These are phyloP conservation scores for Boletus vinaceobasis DNA, from an alignment of 768 basidiomycete genomes.

Conservation along the genomic window DNA sequence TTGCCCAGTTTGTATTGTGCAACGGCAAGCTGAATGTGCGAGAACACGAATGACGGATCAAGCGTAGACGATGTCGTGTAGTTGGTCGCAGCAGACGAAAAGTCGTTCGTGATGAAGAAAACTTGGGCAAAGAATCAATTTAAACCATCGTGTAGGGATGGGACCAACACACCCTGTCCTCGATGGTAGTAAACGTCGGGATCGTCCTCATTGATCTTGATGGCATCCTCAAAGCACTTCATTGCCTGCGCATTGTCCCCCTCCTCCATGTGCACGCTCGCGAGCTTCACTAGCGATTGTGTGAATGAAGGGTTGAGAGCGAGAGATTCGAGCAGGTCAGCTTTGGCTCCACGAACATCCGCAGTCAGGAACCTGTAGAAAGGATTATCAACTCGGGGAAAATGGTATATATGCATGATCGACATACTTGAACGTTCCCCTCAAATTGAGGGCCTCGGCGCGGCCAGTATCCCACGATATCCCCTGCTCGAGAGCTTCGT, in stretches of 20 bases:
- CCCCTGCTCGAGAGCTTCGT: slow-evolving; percentile 85
- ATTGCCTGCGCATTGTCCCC: slow-evolving; percentile 79
- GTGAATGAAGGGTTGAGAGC: slow-evolving; percentile 65
- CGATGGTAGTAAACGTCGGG: slow-evolving; percentile 98
- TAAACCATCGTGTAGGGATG: background rate
- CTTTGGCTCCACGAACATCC: slow-evolving; percentile 78
- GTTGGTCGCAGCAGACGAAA: slow-evolving; percentile 79
- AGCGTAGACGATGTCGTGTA: slow-evolving; percentile 88
- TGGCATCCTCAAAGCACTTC: slow-evolving; percentile 87
- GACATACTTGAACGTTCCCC: slow-evolving; percentile 92
- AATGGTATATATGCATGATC: background rate
- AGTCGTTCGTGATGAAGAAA: slow-evolving; percentile 93
- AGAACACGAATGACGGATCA: slow-evolving; percentile 89
- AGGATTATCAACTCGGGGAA: background rate
- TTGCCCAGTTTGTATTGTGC: slow-evolving; percentile 92
- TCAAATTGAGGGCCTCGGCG: slow-evolving; percentile 87
- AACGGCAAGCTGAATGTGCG: slow-evolving; percentile 95
- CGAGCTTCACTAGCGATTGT: slow-evolving; percentile 94
- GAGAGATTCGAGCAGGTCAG: slow-evolving; percentile 76
- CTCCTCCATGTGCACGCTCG: slow-evolving; percentile 96
- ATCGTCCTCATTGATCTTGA: slow-evolving; percentile 76
- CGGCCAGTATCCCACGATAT: slow-evolving; percentile 70
- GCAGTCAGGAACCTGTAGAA: slow-evolving; percentile 78
- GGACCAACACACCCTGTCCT: slow-evolving; percentile 68
- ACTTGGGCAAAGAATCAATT: slow-evolving; percentile 43